Evolutionary conservation across 2,329 filamentous ascomycete species (phyloP).

Genomic region (Camillea tinctor): DNA sequence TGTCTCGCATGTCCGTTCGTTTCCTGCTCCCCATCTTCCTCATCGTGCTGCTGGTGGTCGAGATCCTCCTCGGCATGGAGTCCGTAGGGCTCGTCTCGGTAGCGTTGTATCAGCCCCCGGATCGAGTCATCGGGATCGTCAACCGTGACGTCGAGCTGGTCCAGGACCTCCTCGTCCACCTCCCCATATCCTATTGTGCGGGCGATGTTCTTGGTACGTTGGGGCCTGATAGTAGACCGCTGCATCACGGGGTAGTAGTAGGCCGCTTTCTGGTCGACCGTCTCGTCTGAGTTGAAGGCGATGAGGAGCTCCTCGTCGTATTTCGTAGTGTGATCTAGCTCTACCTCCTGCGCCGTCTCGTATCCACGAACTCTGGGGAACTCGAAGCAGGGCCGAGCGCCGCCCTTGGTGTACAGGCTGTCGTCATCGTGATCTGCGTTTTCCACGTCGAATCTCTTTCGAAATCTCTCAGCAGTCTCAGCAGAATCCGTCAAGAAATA

Average conservation of each 20-base stretch:
- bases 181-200: conserved; percentile 47
- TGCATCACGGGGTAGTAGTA: conserved; percentile 71
- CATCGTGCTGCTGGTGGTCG: conserved; percentile 22
- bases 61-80: conserved; percentile 32
- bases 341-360: conserved; percentile 59
- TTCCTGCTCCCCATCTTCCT: conserved; percentile 18
- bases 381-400: conserved; percentile 51
- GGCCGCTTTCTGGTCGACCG: conserved; percentile 51
- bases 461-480: conserved; percentile 53
- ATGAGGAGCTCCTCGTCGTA: conserved; percentile 65
- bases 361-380: conserved; percentile 64
- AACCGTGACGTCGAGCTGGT: conserved; percentile 56
- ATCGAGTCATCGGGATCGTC: conserved; percentile 56
- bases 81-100: conserved; percentile 52
- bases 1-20: conserved; percentile 11
- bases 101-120: conserved; percentile 50
- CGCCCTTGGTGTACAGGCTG: conserved; percentile 52
- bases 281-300: conserved; percentile 53
- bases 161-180: conserved; percentile 51
- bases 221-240: conserved; percentile 59
- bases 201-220: conserved; percentile 63
- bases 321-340: conserved; percentile 57
- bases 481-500: conserved; percentile 59
- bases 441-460: conserved; percentile 58
- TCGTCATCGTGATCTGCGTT: conserved; percentile 55